Evolutionary conservation across 495 filamentous ascomycete species (phyloP), one percentile per base, ranked within the genome.

Genomic region (Penicillium crystallinum): DNA sequence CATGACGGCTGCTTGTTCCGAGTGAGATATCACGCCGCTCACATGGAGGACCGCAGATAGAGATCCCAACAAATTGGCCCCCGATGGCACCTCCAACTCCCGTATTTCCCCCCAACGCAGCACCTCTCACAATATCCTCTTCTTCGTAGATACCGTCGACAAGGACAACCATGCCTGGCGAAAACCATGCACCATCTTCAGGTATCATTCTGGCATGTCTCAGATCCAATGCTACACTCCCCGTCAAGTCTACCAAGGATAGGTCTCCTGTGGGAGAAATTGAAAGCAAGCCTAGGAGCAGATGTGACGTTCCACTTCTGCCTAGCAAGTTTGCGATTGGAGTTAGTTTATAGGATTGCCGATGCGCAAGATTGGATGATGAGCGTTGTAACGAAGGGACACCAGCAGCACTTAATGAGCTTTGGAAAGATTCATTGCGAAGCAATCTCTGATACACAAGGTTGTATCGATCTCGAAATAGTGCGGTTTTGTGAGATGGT

Each of bases 101-200:
- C 27, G 81, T 84, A 55, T 81, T 86, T 9, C 85, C 82, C 27
- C 87, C 87, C 0, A 95, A 74, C 1, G 81, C 82, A 9, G 79
- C 82, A 8, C 83, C 82, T 30, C 71, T 68, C 23, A 80, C 77
- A 58, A 82, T 81, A 49, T 87, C 87, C 59, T 95, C 90, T 66
- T 97, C 93, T 68, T 96, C 91, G 63, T 97, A 98, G 18, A 90
- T 80, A 2, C 93, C 93, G 61, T 97, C 95, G 6, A 97, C 82
- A 23, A 97, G 76, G 3, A 97, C 87, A 51, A 98, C 89, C 89
- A 96, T 96, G 2, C 93, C 93, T 0, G 93, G 91, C 0, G 83
- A 80, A 61, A 96, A 95, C 87, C 89, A 97, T 6, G 87, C 86
- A 15, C 87, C 90, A 56, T 95, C 84, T 54, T 89, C 82, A 1